phyloP scores from a whole-genome alignment of 331 rosid genomes.

The Acacia concinna region DNA sequence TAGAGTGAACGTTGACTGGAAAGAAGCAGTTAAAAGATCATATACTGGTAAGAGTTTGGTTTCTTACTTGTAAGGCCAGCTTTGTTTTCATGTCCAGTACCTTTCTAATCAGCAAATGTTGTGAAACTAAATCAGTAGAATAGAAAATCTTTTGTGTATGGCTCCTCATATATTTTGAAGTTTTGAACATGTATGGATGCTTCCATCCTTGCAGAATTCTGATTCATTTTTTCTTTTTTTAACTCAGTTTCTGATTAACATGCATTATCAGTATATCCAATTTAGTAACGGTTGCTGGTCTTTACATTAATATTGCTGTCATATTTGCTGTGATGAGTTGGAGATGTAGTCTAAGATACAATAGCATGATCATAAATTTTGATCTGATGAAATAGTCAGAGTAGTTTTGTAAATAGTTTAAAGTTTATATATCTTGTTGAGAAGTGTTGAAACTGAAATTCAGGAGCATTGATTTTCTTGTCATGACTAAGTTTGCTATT shows the following conservation, averaged over 20 bases:
- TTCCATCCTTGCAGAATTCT: background rate
- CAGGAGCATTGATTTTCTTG: slow-evolving; percentile 26
- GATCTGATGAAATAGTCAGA: background rate
- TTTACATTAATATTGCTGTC: background rate
- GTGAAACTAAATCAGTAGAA: background rate
- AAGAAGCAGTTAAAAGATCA: slow-evolving; percentile 57
- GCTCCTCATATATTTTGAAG: slow-evolving; percentile 12
- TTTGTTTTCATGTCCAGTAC: slow-evolving; percentile 10
- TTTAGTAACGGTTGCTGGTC: background rate
- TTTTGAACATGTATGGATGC: background rate
- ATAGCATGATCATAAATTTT: background rate
- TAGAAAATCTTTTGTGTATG: background rate
- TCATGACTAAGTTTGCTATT: background rate
- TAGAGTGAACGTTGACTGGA: slow-evolving; percentile 50
- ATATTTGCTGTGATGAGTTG: background rate
- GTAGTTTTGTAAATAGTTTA: background rate
- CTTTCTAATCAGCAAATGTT: background rate
- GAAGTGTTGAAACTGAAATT: background rate
- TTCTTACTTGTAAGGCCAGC: slow-evolving; percentile 7
- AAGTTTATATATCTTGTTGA: slow-evolving; percentile 4
- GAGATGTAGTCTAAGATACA: background rate
- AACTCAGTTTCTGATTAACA: background rate
- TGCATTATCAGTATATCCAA: background rate
- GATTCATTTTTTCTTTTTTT: background rate
- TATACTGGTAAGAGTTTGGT: slow-evolving; percentile 50